Percentiles rank a stretch among this genome's conserved stretches.
phyloP scores from a whole-genome alignment of 1,284 basidiomycete genomes.

The Irpex sp. region DNA sequence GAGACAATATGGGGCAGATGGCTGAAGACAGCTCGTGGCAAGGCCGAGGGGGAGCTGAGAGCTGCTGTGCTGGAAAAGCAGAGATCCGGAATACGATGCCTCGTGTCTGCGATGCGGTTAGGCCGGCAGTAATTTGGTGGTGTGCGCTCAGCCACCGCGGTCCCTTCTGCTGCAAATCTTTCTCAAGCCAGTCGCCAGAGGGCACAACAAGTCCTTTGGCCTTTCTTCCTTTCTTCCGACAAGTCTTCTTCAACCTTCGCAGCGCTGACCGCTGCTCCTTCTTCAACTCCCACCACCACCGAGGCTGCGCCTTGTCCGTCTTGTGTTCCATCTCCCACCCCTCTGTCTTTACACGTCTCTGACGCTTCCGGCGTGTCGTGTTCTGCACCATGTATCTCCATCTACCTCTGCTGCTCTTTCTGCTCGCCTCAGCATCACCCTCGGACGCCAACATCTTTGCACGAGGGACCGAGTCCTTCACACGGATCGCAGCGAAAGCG shows the following conservation, averaged over 20 bases:
- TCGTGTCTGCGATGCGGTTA: constrained; percentile 5
- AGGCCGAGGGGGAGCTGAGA: neutral
- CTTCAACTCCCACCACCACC: constrained; percentile 10
- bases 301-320: constrained; percentile 16
- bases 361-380: neutral
- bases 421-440: constrained; percentile 27
- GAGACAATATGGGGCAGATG: neutral
- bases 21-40: neutral
- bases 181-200: neutral
- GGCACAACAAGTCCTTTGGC: constrained; percentile 1
- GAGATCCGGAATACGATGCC: neutral
- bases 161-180: neutral
- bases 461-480: constrained; percentile 33
- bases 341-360: constrained; percentile 8
- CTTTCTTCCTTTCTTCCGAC: constrained; percentile 12
- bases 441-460: constrained; percentile 36
- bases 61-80: neutral
- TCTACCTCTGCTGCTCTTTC: constrained; percentile 21
- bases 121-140: constrained; percentile 7
- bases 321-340: neutral
- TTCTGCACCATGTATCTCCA: constrained; percentile 21
- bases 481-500: constrained; percentile 25
- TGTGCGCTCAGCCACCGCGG: constrained; percentile 5
- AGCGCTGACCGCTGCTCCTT: constrained; percentile 14
- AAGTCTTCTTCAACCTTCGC: constrained; percentile 8